Evolutionary conservation across 179 eudicot genomes (phyloP).

Genomic region (Spergularia azorica): DNA sequence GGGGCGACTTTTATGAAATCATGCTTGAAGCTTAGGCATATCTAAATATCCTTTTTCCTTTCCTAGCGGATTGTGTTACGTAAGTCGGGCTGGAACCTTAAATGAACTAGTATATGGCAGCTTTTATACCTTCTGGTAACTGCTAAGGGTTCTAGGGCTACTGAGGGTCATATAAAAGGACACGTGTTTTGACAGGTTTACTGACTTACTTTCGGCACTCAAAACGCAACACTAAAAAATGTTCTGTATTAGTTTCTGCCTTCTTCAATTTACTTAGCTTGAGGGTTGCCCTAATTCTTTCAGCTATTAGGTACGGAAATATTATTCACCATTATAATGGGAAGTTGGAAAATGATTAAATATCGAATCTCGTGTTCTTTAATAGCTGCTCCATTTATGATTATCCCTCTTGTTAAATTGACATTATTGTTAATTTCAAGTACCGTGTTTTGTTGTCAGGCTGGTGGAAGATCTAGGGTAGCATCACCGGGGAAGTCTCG

Average conservation of each 20-base stretch:
- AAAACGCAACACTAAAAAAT: neutral
- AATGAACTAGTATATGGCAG: neutral
- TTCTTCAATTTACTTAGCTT: no score
- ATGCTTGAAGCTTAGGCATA: neutral
- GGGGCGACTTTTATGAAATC: neutral
- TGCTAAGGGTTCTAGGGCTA: neutral
- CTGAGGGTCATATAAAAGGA: neutral
- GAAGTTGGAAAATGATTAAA: no score
- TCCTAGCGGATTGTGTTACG: neutral
- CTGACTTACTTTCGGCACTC: neutral
- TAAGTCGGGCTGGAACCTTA: neutral
- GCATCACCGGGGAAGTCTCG: constrained; percentile 51
- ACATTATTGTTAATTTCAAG: constrained; percentile 30
- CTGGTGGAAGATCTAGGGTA: constrained; percentile 48
- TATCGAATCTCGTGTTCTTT: no score
- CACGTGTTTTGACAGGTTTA: neutral
- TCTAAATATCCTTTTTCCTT: neutral
- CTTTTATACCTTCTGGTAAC: neutral
- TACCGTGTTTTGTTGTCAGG: constrained; percentile 52
- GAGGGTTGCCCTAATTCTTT: no score
- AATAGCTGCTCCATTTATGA: neutral
- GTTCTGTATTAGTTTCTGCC: neutral
- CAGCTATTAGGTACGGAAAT: no score
- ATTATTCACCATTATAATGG: no score
- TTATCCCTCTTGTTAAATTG: neutral